Conservation (phyloP, 2,329 filamentous ascomycete species). For the Orbilia ellipsospora region DNA sequence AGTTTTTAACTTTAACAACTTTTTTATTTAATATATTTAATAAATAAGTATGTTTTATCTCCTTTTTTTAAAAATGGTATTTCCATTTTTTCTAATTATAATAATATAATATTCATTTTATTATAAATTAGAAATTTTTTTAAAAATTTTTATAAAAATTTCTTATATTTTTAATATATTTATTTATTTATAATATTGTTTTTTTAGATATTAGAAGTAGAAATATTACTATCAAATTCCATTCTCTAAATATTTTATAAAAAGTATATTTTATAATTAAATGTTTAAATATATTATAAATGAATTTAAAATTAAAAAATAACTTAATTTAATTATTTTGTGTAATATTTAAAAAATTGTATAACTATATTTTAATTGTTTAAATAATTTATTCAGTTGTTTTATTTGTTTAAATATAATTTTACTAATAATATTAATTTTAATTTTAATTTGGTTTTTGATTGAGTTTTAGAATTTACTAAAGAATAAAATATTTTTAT, state of each 20-base stretch:
- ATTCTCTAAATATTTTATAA: neutral
- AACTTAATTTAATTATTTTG: conserved; percentile 4
- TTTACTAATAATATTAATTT: neutral
- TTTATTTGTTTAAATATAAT: neutral
- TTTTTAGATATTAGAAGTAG: neutral
- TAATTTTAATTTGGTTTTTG: neutral
- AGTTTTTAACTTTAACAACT: conserved; percentile 2
- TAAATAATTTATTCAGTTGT: neutral
- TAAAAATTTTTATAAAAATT: conserved; percentile 8
- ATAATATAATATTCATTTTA: conserved; percentile 27
- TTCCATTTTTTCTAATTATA: conserved; percentile 2
- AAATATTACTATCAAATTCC: neutral
- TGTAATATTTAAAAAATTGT: conserved; percentile 1
- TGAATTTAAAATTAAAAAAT: conserved; percentile 6
- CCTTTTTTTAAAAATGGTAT: conserved; percentile 3
- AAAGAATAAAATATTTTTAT: conserved; percentile 1
- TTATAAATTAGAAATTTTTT: conserved; percentile 3
- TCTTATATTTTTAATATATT: neutral
- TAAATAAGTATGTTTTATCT: conserved; percentile 27
- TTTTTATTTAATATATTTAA: conserved; percentile 8
- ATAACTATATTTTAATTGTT: conserved; percentile 1
- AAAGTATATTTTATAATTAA: neutral
- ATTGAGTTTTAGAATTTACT: conserved; percentile 6
- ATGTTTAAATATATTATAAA: neutral
- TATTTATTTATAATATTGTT: neutral